phyloP scores from a whole-genome alignment of 1,284 basidiomycete genomes.

The Apiotrichum akiyoshidainum region DNA sequence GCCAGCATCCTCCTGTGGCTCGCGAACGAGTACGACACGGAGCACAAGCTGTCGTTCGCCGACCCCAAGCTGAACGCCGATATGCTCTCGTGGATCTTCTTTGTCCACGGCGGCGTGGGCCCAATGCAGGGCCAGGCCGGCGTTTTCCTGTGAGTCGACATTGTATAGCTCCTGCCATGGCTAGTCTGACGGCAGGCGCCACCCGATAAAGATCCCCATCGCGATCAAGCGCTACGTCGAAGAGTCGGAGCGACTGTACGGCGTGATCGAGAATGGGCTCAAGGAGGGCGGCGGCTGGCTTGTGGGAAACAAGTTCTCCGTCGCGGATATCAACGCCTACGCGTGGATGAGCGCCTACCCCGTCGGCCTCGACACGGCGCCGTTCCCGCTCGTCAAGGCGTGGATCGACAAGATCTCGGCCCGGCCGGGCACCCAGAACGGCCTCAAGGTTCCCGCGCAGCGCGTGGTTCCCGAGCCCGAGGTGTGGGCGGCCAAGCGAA shows the following conservation, averaged over 20 bases:
- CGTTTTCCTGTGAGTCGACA: background rate
- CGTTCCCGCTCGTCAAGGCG: slow-evolving; percentile 59
- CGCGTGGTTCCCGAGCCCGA: slow-evolving; percentile 21
- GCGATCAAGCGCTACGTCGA: slow-evolving; percentile 62
- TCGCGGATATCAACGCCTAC: slow-evolving; percentile 53
- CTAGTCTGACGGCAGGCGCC: background rate
- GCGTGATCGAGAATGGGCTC: slow-evolving; percentile 69
- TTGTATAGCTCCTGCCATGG: background rate
- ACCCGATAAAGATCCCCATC: slow-evolving; percentile 42
- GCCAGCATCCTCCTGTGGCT: slow-evolving; percentile 66
- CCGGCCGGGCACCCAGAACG: slow-evolving; percentile 51
- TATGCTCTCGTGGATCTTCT: slow-evolving; percentile 75
- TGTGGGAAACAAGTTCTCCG: slow-evolving; percentile 63
- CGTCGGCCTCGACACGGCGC: slow-evolving; percentile 56
- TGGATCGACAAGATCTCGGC: slow-evolving; percentile 54
- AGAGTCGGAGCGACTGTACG: slow-evolving; percentile 72
- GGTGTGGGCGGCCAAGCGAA: background rate
- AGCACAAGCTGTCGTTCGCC: slow-evolving; percentile 25
- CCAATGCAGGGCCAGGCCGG: slow-evolving; percentile 44
- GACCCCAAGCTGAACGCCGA: slow-evolving; percentile 58
- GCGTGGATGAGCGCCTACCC: slow-evolving; percentile 56
- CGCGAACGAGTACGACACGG: slow-evolving; percentile 56
- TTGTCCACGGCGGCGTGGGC: slow-evolving; percentile 52
- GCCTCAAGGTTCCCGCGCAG: slow-evolving; percentile 26
- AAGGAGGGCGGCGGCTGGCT: slow-evolving; percentile 56